These are phyloP conservation scores for Pichia kudriavzevii DNA, from an alignment of 1,139 yeast species.

Conservation along the genomic window DNA sequence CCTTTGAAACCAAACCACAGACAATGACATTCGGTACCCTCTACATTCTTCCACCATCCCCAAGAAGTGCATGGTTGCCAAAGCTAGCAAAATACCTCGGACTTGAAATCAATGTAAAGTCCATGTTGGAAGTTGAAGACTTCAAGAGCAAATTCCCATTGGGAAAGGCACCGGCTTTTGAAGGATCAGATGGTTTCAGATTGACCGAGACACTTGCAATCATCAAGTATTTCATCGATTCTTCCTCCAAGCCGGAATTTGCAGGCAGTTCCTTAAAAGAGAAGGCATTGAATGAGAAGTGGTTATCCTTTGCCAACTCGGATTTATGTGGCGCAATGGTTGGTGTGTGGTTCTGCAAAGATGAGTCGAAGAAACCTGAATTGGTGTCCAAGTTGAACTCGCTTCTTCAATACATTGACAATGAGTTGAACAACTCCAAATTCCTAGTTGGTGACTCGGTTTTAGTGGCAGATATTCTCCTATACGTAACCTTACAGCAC, in stretches of 20 bases:
- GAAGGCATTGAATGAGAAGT: conserved; percentile 24
- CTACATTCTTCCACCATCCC: conserved; percentile 15
- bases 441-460: neutral
- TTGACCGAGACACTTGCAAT: conserved; percentile 26
- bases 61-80: conserved; percentile 19
- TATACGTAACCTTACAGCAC: neutral
- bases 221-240: conserved; percentile 21
- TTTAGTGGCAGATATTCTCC: neutral
- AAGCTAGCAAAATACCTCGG: conserved; percentile 20
- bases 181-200: conserved; percentile 23
- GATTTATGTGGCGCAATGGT: conserved; percentile 15
- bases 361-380: neutral
- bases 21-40: conserved; percentile 20
- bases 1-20: too few relatives aligned
- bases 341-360: neutral
- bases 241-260: conserved; percentile 14
- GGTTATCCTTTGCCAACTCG: conserved; percentile 25
- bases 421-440: neutral
- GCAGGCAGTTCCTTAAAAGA: conserved; percentile 20
- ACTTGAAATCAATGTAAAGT: conserved; percentile 35
- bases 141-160: conserved; percentile 24
- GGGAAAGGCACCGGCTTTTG: conserved; percentile 28
- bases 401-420: conserved; percentile 1
- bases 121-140: conserved; percentile 12
- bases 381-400: neutral